Base-by-base conservation (phyloP, 1,284 basidiomycete genomes). In the Macrocystidia cucumis region DNA sequence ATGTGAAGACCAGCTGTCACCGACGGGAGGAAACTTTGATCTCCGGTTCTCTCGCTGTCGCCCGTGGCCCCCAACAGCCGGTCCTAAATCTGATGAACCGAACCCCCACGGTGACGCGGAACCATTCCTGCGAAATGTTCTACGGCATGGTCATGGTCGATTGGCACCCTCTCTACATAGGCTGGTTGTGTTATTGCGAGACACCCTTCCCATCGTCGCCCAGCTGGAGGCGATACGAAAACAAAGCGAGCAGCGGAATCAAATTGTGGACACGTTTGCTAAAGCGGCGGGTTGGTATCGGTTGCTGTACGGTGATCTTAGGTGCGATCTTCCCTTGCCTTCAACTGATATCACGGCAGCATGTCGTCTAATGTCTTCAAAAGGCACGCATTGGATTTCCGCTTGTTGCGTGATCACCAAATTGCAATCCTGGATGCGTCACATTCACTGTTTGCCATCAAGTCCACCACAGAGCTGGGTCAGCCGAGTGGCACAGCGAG, bases 211-310 rank as follows among this genome's bases (percentile, higher is more conserved):
- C 0, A 72, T 89, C 32, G 77, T 78, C 4, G 67, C 72, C 2
- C 78, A 80, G 47, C 60, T 90, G 7, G 79, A 85, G 41, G 69
- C 65, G 7, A 75, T 88, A 28, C 62, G 69, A 13, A 52, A 53
- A 16, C 57, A 65, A 26, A 50, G 55, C 21, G 51, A 59, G 42
- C 42, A 53, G 36, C 54, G 50, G 38, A 62, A 59, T n/a, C 57
- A 51, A 22, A 62, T 52, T 40, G 63, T 85, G 12, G 80, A 85
- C 44, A 72, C 74, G 8, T 78, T 82, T 52, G 71, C 83, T 4
- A 88, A 87, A 55, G 71, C 79, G 3, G 77, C 80, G 24, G 81
- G 81, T 4, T 90, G 87, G 87, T 88, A 81, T 59, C 64, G 87
- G 34, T 55, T 90, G 21, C 56, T 84, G 30, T 84, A 84, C 44